Conservation (phyloP, 371 early-diverging fungal species). For the Mucor mucedo region DNA sequence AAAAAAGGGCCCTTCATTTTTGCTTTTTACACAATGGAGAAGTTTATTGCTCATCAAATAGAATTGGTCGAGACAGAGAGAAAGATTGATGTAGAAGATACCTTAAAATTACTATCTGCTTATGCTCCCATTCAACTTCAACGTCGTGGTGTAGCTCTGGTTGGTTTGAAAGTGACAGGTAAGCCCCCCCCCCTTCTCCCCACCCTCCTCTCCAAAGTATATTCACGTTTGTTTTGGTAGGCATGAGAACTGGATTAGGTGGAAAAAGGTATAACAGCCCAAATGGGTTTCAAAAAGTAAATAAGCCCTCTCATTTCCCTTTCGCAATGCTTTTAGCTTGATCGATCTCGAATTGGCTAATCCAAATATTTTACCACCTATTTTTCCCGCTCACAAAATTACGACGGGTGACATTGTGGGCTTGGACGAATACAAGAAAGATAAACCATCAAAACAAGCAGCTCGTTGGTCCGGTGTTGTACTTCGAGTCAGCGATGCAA, state of each 20-base stretch:
- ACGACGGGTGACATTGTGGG: constrained; percentile 81
- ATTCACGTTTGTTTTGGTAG: constrained; percentile 11
- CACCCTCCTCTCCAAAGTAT: no score
- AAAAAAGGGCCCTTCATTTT: no score
- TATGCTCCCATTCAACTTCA: constrained; percentile 70
- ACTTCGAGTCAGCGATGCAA: constrained; percentile 61
- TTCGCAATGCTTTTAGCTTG: constrained; percentile 37
- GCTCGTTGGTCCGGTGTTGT: constrained; percentile 61
- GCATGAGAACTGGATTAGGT: constrained; percentile 77
- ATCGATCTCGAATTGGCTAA: constrained; percentile 70
- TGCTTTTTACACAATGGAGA: constrained; percentile 12
- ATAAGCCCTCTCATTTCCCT: neutral
- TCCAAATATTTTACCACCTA: constrained; percentile 52
- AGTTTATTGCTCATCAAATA: constrained; percentile 57
- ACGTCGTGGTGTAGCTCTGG: constrained; percentile 69
- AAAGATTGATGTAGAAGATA: constrained; percentile 68
- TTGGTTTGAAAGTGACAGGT: constrained; percentile 68
- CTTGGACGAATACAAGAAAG: constrained; percentile 64
- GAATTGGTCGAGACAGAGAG: constrained; percentile 66
- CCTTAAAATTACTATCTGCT: constrained; percentile 50
- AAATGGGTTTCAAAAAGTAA: no score
- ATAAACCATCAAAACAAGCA: constrained; percentile 42
- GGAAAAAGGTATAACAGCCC: constrained; percentile 62
- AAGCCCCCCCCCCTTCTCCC: neutral
- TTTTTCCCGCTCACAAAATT: constrained; percentile 70